Conservation (phyloP, 176 grass and related monocot species). For the Ananas comosus region DNA sequence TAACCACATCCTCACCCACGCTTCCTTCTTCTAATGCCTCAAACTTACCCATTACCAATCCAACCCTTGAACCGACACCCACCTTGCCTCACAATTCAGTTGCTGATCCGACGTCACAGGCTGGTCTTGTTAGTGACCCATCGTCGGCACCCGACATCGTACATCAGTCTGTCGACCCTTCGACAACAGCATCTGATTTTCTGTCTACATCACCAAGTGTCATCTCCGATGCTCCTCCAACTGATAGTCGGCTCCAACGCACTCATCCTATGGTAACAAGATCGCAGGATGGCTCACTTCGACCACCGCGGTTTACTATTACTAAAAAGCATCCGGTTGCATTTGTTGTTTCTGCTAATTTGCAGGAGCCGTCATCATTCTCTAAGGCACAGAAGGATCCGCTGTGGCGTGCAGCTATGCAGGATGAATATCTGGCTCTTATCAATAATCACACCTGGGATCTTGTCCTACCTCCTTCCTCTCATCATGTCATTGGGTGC, state of each 20-base stretch:
- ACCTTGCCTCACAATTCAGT: no score
- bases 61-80: no score
- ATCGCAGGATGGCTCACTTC: neutral
- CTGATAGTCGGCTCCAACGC: neutral
- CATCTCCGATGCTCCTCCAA: neutral
- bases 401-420: neutral
- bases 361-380: neutral
- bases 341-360: neutral
- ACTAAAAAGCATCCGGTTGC: neutral
- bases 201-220: neutral
- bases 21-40: no score
- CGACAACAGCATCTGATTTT: neutral
- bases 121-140: no score
- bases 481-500: neutral
- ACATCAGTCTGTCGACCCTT: neutral
- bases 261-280: conserved; percentile 2
- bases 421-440: neutral
- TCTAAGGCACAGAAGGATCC: neutral
- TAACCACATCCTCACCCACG: neutral
- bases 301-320: neutral
- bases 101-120: no score
- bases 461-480: neutral
- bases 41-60: no score
- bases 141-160: no score
- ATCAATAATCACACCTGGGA: neutral